Conservation (phyloP, 1,139 yeast species). For the Suhomyces anneliseae region DNA sequence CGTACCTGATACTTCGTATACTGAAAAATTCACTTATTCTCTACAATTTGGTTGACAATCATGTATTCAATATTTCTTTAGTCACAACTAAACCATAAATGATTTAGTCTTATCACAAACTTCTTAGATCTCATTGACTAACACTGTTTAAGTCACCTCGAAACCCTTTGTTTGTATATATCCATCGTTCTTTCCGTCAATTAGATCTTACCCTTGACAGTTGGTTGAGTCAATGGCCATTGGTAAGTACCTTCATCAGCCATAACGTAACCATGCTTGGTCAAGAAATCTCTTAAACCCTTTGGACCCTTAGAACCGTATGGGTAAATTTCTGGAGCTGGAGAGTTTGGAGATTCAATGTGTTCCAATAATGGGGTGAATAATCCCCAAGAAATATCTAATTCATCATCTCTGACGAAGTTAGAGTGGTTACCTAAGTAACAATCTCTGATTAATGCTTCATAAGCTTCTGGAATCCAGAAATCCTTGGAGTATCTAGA, state of each 20-base stretch:
- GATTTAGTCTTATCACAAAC: too few species aligned
- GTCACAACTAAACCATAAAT: background rate
- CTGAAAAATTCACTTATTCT: too few species aligned
- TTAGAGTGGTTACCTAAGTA: constrained; percentile 91
- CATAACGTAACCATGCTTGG: constrained; percentile 67
- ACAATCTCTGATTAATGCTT: constrained; percentile 89
- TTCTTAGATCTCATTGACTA: too few species aligned
- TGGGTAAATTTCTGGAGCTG: constrained; percentile 65
- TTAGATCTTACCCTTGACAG: constrained; percentile 38
- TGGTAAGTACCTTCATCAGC: constrained; percentile 62
- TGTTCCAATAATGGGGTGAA: constrained; percentile 87
- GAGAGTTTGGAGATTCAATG: constrained; percentile 70
- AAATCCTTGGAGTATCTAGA: constrained; percentile 76
- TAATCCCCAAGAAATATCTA: constrained; percentile 88
- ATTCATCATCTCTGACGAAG: constrained; percentile 97
- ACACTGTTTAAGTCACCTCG: too few species aligned
- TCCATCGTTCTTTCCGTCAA: background rate
- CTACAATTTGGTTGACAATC: background rate
- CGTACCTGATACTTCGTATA: too few species aligned
- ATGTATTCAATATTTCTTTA: background rate
- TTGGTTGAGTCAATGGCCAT: constrained; percentile 80
- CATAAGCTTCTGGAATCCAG: constrained; percentile 98
- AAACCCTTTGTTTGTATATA: too few species aligned
- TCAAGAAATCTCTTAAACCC: constrained; percentile 59
- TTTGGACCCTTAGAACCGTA: constrained; percentile 93